phyloP scores from a whole-genome alignment of 2,329 filamentous ascomycete genomes.

The Apiospora koreana region DNA sequence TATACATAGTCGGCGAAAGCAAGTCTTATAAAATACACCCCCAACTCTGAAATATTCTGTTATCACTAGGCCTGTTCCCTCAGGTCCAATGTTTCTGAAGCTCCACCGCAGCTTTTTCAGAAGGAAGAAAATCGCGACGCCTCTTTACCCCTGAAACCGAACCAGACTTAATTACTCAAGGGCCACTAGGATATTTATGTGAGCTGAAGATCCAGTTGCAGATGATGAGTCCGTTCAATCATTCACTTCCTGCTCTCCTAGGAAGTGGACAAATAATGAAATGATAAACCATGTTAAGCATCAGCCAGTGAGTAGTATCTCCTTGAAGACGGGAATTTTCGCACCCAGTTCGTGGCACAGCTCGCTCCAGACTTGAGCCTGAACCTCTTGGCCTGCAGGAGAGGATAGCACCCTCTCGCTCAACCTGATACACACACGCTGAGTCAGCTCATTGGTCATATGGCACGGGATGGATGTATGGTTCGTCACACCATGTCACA shows the following conservation, averaged over 20 bases:
- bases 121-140: background rate
- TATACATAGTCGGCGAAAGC: background rate
- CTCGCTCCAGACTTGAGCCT: slow-evolving; percentile 25
- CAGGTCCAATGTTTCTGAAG: background rate
- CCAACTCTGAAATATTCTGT: background rate
- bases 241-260: too few relatives aligned
- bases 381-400: slow-evolving; percentile 21
- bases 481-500: background rate
- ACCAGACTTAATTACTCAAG: background rate
- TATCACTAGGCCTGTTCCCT: background rate
- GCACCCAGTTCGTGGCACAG: slow-evolving; percentile 24
- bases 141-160: background rate
- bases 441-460: background rate
- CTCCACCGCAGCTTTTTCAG: background rate
- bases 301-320: background rate
- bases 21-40: background rate
- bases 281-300: background rate
- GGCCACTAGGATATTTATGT: background rate
- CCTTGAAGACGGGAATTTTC: slow-evolving; percentile 22
- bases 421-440: slow-evolving; percentile 13
- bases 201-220: too few relatives aligned
- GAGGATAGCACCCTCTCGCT: slow-evolving; percentile 18
- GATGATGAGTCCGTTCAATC: too few relatives aligned
- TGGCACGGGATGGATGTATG: background rate
- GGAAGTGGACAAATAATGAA: background rate